phyloP scores from a whole-genome alignment of 2,329 filamentous ascomycete species.

The Rutstroemia sp. region DNA sequence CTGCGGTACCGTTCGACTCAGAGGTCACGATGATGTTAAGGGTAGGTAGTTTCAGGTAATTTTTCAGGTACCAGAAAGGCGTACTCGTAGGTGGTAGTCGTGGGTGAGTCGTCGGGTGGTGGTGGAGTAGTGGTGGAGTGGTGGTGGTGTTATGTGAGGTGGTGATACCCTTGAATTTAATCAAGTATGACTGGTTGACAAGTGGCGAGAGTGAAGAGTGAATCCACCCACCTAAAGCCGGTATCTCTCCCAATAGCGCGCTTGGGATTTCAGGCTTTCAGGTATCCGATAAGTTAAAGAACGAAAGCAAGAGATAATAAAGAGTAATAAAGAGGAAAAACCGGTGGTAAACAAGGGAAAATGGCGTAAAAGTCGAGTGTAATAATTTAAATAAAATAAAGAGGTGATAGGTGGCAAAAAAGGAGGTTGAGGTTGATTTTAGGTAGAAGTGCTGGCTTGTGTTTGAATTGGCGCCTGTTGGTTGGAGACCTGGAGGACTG shows the following conservation, averaged over 20 bases:
- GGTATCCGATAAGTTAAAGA: background rate
- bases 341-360: background rate
- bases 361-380: background rate
- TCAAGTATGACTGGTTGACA: slow-evolving; percentile 4
- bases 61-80: background rate
- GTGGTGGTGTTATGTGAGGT: background rate
- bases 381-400: too few relatives aligned
- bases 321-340: background rate
- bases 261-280: background rate
- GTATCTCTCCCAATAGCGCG: background rate
- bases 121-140: background rate
- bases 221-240: background rate
- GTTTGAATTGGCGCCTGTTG: background rate
- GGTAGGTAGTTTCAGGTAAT: background rate
- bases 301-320: background rate
- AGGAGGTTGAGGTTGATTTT: background rate
- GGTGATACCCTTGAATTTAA: slow-evolving; percentile 3
- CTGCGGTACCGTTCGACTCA: background rate
- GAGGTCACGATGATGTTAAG: background rate
- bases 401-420: background rate
- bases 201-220: slow-evolving; percentile 7
- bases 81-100: background rate
- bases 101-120: background rate
- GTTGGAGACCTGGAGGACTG: background rate
- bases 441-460: slow-evolving; percentile 4